Conservation (phyloP, 352 stramenopile species). For the Phytophthora litchii region DNA sequence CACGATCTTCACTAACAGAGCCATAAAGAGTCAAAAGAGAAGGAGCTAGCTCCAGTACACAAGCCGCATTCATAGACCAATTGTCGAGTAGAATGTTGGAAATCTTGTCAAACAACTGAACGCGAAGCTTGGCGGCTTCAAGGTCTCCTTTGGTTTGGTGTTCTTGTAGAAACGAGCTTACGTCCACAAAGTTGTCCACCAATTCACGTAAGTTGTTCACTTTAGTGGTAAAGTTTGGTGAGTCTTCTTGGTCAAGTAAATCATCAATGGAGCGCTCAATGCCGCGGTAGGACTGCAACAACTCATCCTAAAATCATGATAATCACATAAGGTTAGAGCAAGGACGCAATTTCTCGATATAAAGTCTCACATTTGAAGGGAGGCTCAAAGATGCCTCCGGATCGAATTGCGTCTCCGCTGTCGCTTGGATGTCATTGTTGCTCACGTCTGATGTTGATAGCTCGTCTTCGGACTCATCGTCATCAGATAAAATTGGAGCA, state of each 20-base stretch:
- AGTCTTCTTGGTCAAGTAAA: conserved; percentile 14
- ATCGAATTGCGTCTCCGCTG: conserved; percentile 28
- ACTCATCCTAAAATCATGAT: conserved; percentile 27
- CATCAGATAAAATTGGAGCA: conserved; percentile 33
- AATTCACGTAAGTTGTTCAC: conserved; percentile 23
- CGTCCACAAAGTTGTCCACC: conserved; percentile 26
- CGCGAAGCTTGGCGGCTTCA: conserved; percentile 21
- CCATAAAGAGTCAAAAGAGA: conserved; percentile 48
- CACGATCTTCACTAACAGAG: conserved; percentile 2
- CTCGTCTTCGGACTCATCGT: conserved; percentile 19
- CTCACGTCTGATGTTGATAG: not conserved
- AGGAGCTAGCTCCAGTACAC: conserved; percentile 50
- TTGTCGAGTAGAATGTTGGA: conserved; percentile 29
- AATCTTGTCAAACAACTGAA: conserved; percentile 35
- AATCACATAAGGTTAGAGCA: conserved; percentile 1
- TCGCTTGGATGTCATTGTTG: conserved; percentile 3
- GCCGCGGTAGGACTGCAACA: conserved; percentile 29
- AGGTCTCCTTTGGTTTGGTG: not conserved
- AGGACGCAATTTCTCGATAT: not conserved
- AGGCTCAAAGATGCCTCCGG: conserved; percentile 58
- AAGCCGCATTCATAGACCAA: conserved; percentile 38
- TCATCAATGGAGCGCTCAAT: conserved; percentile 38
- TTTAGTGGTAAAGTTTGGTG: not conserved
- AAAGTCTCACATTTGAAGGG: conserved; percentile 42
- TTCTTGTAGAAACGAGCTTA: conserved; percentile 44